Conservation (phyloP, 2,329 filamentous ascomycete genomes). For the Talaromyces amestolkiae region DNA sequence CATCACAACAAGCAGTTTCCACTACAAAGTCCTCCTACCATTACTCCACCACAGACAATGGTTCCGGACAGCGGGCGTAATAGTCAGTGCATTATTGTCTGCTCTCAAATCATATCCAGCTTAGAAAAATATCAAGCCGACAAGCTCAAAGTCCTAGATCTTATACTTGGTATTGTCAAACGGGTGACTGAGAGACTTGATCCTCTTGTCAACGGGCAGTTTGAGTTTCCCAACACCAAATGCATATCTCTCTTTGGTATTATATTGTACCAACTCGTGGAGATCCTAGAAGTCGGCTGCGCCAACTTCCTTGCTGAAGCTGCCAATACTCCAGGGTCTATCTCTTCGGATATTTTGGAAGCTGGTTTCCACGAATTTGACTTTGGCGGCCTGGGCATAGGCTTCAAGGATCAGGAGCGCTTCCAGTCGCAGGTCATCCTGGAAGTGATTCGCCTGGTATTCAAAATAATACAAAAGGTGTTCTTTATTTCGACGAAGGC, state of each 20-base stretch:
- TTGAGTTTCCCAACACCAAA: not conserved
- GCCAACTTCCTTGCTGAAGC: not conserved
- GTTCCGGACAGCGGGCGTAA: not conserved
- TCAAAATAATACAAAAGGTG: not conserved
- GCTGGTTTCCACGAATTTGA: slow-evolving; percentile 1
- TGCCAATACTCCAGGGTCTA: not conserved
- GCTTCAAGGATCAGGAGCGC: not conserved
- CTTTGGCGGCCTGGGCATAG: not conserved
- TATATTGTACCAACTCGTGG: not conserved
- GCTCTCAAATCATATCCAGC: not conserved
- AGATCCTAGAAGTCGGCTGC: not conserved
- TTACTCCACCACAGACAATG: not conserved
- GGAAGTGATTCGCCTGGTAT: not conserved
- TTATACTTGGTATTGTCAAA: slow-evolving; percentile 3
- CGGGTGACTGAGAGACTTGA: slow-evolving; percentile 2
- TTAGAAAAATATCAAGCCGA: slow-evolving; percentile 1
- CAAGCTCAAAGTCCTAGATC: not conserved
- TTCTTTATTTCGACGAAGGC: not conserved
- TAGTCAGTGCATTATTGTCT: not conserved
- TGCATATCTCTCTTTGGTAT: not conserved
- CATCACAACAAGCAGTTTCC: not conserved
- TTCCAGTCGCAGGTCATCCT: not conserved
- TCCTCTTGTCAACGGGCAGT: not conserved
- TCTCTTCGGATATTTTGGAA: not conserved
- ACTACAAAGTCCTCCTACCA: not conserved